A percentile compares a stretch with the other conserved stretches of the same genome.
Evolutionary conservation across 176 grass and related monocot genomes (phyloP).

Genomic region (Lolium perenne): DNA sequence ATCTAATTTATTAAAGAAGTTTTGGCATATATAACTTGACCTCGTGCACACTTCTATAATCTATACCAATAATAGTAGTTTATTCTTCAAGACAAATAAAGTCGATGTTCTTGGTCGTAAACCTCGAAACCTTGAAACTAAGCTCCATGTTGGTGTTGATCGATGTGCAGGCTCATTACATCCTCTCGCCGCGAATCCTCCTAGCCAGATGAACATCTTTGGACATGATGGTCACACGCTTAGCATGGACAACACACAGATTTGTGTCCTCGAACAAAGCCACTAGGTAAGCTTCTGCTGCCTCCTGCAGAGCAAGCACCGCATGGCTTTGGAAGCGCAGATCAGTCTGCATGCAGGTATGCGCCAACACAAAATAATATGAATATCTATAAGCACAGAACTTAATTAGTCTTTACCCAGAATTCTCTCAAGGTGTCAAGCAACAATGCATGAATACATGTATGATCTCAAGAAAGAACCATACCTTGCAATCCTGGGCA

Average conservation of each 20-base stretch:
- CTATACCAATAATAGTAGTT: neutral
- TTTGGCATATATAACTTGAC: neutral
- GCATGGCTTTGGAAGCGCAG: neutral
- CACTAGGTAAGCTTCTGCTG: neutral
- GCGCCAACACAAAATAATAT: neutral
- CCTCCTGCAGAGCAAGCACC: neutral
- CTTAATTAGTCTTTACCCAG: neutral
- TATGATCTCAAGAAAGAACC: neutral
- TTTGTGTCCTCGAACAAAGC: neutral
- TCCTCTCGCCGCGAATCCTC: neutral
- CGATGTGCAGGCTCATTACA: neutral
- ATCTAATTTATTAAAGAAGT: neutral
- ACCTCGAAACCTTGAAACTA: neutral
- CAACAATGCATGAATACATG: neutral
- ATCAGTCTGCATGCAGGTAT: neutral
- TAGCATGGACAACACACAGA: neutral
- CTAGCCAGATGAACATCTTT: neutral
- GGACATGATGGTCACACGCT: constrained; percentile 1
- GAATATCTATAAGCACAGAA: neutral
- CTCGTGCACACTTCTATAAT: neutral
- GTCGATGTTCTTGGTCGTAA: neutral
- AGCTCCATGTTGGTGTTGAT: neutral
- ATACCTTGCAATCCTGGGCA: neutral
- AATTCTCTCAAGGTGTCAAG: neutral
- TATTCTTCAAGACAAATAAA: neutral